Base-by-base conservation (phyloP, 2,329 filamentous ascomycete species). In the Colletotrichum tropicicola region DNA sequence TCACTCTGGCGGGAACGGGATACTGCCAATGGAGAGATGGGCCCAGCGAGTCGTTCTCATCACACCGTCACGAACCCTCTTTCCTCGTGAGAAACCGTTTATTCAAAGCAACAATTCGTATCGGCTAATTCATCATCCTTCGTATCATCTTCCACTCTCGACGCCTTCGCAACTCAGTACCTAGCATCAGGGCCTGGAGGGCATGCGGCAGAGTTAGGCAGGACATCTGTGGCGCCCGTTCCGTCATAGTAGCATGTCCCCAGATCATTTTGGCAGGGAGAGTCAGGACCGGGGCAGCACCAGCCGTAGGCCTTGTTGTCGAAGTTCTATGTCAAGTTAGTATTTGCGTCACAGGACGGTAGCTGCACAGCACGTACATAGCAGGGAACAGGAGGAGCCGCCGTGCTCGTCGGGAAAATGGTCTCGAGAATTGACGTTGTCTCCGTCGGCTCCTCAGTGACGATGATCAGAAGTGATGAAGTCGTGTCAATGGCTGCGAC, bases 121-220 rank as follows among this genome's bases (percentile, higher is more conserved):
- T n/a, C n/a, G n/a, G n/a, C n/a, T 35, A 35, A 12, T 6, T 35
- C 32, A 35, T 35, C 32, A 35, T 35, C 4, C 10, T 12, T 35
- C 32, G 10, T 4, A 35, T 35, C 10, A 35, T 35, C 10, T n/a
- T n/a, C n/a, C n/a, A n/a, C n/a, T n/a, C n/a, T n/a, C n/a, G n/a
- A 15, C 10, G 12, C 12, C 12, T 15, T 1, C 45, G 25, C 0
- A 19, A 30, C n/a, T 41, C 25, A 54, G 6, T 30, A 10, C 17
- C 52, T 45, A 15, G 52, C 39, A 17, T 35, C 52, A n/a, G 28
- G 7, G 3, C 15, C 23, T 9, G 55, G 44, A 10, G 55, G 55
- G 23, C 55, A 58, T 8, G 55, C 55, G n/a, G 55, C 55, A 44
- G 17, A 41, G n/a, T 49, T 59, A 8, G 55, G 55, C 55, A 59